phyloP scores from a whole-genome alignment of 2,329 filamentous ascomycete species.

The Xylariaceae sp. region DNA sequence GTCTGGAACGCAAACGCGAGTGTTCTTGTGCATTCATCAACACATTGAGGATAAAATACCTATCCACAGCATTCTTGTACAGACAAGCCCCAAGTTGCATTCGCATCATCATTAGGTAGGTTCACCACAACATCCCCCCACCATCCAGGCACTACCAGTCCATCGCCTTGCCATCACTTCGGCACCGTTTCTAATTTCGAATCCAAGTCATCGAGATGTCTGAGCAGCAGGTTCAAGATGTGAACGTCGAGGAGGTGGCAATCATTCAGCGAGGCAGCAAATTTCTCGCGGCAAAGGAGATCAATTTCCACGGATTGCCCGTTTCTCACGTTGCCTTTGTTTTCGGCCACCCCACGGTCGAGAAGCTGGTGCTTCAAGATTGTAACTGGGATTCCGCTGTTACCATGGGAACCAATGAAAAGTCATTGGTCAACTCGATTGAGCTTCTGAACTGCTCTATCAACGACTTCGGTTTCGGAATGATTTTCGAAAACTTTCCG shows the following conservation, averaged over 20 bases:
- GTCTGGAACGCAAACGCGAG: background rate
- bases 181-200: background rate
- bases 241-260: too few relatives aligned
- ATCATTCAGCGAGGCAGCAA: too few relatives aligned
- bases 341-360: background rate
- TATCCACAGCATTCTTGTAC: background rate
- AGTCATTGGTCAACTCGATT: background rate
- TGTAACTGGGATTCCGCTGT: background rate
- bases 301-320: background rate
- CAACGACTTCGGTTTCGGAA: background rate
- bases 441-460: background rate
- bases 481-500: background rate
- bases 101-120: too few relatives aligned
- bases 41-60: background rate
- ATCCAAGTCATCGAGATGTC: background rate
- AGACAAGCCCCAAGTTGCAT: background rate
- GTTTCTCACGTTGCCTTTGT: background rate
- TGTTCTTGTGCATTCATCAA: background rate
- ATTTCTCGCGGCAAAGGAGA: background rate
- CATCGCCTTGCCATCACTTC: background rate
- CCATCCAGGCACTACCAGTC: background rate
- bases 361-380: background rate
- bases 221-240: background rate
- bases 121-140: background rate
- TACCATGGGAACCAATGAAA: accelerated